Percentiles rank a stretch among this genome's conserved stretches.
These are phyloP conservation scores for Camellia oleifera DNA, from an alignment of 179 eudicot genomes.

Conservation along the genomic window DNA sequence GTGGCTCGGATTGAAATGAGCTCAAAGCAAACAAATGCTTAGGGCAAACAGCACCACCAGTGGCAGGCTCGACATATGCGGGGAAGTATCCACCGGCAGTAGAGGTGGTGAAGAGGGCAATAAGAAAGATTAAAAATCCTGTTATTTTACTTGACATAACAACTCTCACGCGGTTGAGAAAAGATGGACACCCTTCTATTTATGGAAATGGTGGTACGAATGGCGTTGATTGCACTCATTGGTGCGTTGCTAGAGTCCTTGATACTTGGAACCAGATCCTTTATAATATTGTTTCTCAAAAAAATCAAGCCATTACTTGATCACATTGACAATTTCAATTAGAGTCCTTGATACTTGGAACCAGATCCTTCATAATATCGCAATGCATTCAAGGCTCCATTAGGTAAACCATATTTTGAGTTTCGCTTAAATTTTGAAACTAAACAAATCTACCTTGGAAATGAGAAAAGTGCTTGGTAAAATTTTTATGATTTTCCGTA, in stretches of 20 bases:
- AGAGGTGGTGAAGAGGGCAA: conserved; percentile 12
- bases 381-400: too few relatives aligned
- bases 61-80: conserved; percentile 17
- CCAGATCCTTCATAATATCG: too few relatives aligned
- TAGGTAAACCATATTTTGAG: too few relatives aligned
- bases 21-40: conserved; percentile 12
- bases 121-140: conserved; percentile 14
- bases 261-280: conserved; percentile 28
- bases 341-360: too few relatives aligned
- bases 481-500: too few relatives aligned
- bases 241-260: conserved; percentile 29
- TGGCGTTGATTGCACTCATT: conserved; percentile 23
- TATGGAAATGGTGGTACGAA: conserved; percentile 16
- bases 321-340: background rate
- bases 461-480: too few relatives aligned
- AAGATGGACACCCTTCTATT: conserved; percentile 28
- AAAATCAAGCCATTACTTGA: background rate
- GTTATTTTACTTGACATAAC: conserved; percentile 24
- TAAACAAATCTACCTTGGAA: too few relatives aligned
- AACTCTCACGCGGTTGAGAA: conserved; percentile 11
- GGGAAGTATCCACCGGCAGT: conserved; percentile 16
- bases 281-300: background rate
- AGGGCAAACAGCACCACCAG: conserved; percentile 13
- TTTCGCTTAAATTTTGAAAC: too few relatives aligned
- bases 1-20: conserved; percentile 22